Evolutionary conservation across 371 early-diverging fungal genomes (phyloP).

Genomic region (Mucor circinelloides): DNA sequence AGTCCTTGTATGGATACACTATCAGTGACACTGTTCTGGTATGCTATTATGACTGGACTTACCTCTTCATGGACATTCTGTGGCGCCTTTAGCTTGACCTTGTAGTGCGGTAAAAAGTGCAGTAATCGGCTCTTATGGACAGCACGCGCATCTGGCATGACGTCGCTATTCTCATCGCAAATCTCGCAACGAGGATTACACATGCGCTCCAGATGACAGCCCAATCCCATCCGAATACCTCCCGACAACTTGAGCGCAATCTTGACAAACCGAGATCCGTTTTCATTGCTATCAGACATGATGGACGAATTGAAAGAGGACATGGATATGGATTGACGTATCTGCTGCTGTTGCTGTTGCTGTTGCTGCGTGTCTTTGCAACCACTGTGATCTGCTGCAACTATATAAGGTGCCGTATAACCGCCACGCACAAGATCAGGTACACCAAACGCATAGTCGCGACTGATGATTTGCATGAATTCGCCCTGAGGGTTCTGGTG

Average conservation of each 20-base stretch:
- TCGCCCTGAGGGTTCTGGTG: conserved; percentile 34
- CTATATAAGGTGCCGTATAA: conserved; percentile 2
- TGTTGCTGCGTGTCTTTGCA: background rate
- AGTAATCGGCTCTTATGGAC: conserved; percentile 14
- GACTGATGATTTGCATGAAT: conserved; percentile 39
- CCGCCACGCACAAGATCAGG: conserved; percentile 30
- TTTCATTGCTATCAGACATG: background rate
- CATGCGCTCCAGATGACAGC: conserved; percentile 40
- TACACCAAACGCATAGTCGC: conserved; percentile 34
- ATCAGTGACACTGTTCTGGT: background rate
- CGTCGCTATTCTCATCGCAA: background rate
- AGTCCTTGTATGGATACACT: background rate
- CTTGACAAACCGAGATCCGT: conserved; percentile 31
- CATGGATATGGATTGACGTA: conserved; percentile 4
- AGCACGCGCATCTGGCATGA: background rate
- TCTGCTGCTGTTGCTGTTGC: background rate
- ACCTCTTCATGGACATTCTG: conserved; percentile 31
- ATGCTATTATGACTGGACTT: too few species aligned
- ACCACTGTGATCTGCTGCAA: background rate
- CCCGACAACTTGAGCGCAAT: conserved; percentile 45
- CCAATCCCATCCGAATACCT: conserved; percentile 53
- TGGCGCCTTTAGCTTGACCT: conserved; percentile 39
- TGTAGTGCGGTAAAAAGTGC: conserved; percentile 44
- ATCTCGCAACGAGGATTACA: background rate
- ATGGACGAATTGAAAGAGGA: conserved; percentile 17